Percentiles rank a stretch among this genome's conserved stretches.
Evolutionary conservation across 2,329 filamentous ascomycete genomes (phyloP).

Genomic region (Colletotrichum sp.): DNA sequence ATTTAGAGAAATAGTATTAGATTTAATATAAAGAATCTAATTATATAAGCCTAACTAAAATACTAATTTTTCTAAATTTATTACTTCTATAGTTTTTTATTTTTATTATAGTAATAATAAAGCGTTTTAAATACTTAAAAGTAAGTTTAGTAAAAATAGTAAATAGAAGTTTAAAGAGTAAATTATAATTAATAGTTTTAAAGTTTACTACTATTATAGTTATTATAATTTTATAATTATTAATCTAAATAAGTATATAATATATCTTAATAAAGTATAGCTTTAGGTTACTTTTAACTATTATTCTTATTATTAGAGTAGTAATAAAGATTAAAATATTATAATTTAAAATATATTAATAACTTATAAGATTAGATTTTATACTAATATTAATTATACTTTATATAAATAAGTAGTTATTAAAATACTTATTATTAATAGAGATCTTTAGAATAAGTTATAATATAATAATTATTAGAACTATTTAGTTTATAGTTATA

Average conservation of each 20-base stretch:
- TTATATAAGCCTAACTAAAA: neutral
- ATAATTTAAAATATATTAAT: neutral
- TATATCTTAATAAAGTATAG: neutral
- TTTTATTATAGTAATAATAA: neutral
- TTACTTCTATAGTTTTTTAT: neutral
- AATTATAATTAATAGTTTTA: neutral
- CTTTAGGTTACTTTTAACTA: neutral
- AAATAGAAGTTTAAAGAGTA: neutral
- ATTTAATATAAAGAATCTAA: neutral
- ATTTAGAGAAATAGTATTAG: neutral
- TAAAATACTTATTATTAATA: neutral
- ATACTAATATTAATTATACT: neutral
- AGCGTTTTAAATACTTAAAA: neutral
- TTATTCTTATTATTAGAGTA: neutral
- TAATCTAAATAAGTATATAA: neutral
- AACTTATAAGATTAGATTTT: neutral
- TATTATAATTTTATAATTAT: neutral
- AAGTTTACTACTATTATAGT: neutral
- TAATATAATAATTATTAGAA: neutral
- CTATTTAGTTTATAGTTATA: neutral
- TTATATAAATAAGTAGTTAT: neutral
- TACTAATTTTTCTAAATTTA: neutral
- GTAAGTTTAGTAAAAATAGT: neutral
- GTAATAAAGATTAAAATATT: neutral
- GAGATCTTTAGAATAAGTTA: neutral